These are phyloP conservation scores for Lepiota venenata DNA, from an alignment of 768 basidiomycete genomes.

Conservation along the genomic window DNA sequence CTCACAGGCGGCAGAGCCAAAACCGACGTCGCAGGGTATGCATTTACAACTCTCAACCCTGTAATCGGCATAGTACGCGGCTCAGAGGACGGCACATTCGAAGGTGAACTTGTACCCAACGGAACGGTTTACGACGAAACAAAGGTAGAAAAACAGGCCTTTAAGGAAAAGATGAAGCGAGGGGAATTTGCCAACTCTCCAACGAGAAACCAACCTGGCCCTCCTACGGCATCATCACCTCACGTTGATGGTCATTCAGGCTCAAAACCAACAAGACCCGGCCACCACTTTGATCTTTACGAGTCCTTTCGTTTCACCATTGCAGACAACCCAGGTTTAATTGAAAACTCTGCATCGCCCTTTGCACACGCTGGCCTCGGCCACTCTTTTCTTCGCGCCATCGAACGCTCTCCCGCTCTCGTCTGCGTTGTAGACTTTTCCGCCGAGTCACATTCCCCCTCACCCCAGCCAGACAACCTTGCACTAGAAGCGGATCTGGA, in stretches of 20 bases:
- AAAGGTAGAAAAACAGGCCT: conserved; percentile 44
- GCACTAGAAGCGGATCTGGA: background rate
- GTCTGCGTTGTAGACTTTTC: conserved; percentile 93
- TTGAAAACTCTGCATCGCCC: conserved; percentile 52
- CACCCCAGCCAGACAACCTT: background rate
- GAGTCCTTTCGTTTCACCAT: conserved; percentile 92
- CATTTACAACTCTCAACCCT: conserved; percentile 95
- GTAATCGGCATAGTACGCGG: conserved; percentile 89
- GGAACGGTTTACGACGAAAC: conserved; percentile 64
- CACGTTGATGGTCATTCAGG: conserved; percentile 6
- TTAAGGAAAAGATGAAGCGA: conserved; percentile 42
- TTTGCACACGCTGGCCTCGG: conserved; percentile 68
- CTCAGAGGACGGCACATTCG: conserved; percentile 72
- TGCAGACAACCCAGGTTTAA: conserved; percentile 95
- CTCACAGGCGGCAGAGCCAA: conserved; percentile 83
- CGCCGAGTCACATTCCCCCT: conserved; percentile 25
- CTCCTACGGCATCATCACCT: conserved; percentile 16
- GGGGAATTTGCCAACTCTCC: conserved; percentile 48
- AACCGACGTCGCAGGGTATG: conserved; percentile 84
- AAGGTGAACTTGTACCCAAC: conserved; percentile 50
- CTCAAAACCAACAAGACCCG: conserved; percentile 19
- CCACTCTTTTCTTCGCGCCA: conserved; percentile 88
- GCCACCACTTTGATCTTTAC: conserved; percentile 52
- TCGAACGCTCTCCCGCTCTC: conserved; percentile 88
- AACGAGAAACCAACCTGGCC: conserved; percentile 41